phyloP scores from a whole-genome alignment of 2,329 filamentous ascomycete genomes.

The Plenodomus lindquistii region DNA sequence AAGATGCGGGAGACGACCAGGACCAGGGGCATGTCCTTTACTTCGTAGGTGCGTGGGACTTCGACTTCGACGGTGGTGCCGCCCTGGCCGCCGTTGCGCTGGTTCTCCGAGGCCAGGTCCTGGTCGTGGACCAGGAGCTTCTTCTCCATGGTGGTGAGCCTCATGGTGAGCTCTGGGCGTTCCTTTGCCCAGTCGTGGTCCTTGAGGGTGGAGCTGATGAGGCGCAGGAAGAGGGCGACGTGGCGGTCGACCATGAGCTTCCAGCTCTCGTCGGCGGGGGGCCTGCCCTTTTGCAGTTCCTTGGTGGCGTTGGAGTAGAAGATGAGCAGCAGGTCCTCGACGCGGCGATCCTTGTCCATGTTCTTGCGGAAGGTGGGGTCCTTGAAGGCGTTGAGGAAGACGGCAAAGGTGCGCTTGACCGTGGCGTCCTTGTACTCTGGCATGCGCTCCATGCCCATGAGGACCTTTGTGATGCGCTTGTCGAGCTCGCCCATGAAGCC shows the following conservation, averaged over 20 bases:
- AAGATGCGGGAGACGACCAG: conserved; percentile 87
- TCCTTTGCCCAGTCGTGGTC: conserved; percentile 85
- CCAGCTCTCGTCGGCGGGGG: conserved; percentile 81
- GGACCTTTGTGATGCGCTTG: conserved; percentile 78
- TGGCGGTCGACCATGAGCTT: conserved; percentile 92
- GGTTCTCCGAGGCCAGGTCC: conserved; percentile 70
- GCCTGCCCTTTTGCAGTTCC: conserved; percentile 78
- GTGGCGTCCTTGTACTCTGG: conserved; percentile 89
- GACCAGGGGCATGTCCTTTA: conserved; percentile 96
- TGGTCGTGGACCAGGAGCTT: conserved; percentile 94
- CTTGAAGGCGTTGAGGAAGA: conserved; percentile 91
- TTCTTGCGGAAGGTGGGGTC: conserved; percentile 84
- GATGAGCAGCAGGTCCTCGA: conserved; percentile 91
- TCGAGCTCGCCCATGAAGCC: conserved; percentile 71
- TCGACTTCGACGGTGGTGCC: conserved; percentile 76
- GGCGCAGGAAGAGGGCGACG: conserved; percentile 88
- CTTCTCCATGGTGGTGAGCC: conserved; percentile 81
- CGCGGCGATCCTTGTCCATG: conserved; percentile 90
- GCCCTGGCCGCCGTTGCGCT: conserved; percentile 61
- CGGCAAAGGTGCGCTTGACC: conserved; percentile 91
- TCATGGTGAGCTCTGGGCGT: conserved; percentile 78
- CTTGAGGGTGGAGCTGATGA: conserved; percentile 78
- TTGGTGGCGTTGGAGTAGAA: conserved; percentile 96
- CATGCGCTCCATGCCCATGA: conserved; percentile 79
- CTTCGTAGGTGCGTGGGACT: conserved; percentile 83